Conservation (phyloP, 2,329 filamentous ascomycete genomes). For the Teratosphaeria nubilosa region DNA sequence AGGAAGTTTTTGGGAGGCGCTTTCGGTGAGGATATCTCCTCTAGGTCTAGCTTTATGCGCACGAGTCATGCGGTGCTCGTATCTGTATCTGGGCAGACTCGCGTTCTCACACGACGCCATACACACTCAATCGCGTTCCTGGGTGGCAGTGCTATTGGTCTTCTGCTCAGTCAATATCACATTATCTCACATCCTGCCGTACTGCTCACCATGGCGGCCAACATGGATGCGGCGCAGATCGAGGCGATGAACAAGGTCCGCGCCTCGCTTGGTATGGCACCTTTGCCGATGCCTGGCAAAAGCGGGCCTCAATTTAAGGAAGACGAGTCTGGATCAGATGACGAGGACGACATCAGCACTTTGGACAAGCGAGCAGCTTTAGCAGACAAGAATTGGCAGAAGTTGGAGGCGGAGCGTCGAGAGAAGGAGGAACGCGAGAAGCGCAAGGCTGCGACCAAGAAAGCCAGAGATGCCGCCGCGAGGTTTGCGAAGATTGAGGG, state of each 20-base stretch:
- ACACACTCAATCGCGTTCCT: background rate
- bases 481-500: slow-evolving; percentile 68
- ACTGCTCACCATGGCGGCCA: slow-evolving; percentile 1
- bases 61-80: background rate
- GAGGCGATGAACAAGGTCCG: slow-evolving; percentile 92
- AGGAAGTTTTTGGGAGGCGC: background rate
- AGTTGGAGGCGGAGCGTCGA: slow-evolving; percentile 55
- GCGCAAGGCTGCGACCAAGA: slow-evolving; percentile 73
- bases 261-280: slow-evolving; percentile 78
- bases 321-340: slow-evolving; percentile 44
- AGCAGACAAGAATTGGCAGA: slow-evolving; percentile 65
- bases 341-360: slow-evolving; percentile 63
- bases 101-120: background rate
- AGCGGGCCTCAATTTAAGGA: slow-evolving; percentile 50
- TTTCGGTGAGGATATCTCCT: background rate
- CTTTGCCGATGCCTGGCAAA: slow-evolving; percentile 70
- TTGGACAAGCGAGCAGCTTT: slow-evolving; percentile 69
- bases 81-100: background rate
- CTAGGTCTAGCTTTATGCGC: background rate
- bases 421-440: slow-evolving; percentile 71
- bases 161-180: background rate
- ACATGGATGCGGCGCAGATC: slow-evolving; percentile 51
- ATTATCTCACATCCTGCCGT: background rate
- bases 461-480: slow-evolving; percentile 73
- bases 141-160: no score